These are phyloP conservation scores for Cladophialophora exuberans DNA, from an alignment of 2,329 filamentous ascomycete genomes.

Conservation along the genomic window DNA sequence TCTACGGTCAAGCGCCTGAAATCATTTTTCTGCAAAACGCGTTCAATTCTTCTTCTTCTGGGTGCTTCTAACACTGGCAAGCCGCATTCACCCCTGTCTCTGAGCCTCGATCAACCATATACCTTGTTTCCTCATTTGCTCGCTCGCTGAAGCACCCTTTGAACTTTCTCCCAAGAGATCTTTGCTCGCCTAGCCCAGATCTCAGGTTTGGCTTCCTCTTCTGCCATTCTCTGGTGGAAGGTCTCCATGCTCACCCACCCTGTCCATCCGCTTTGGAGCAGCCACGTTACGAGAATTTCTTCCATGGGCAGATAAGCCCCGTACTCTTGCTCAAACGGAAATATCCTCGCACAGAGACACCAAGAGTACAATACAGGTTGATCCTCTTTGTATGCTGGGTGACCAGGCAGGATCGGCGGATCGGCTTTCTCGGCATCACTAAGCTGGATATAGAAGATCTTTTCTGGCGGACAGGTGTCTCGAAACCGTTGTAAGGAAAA, in stretches of 20 bases:
- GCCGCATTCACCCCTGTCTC: no score
- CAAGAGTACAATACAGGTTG: slow-evolving; percentile 1
- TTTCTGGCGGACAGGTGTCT: slow-evolving; percentile 33
- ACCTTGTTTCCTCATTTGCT: no score
- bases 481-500: slow-evolving; percentile 35
- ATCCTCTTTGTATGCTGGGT: slow-evolving; percentile 35
- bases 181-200: slow-evolving; percentile 2
- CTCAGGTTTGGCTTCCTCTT: slow-evolving; percentile 12
- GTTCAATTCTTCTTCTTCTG: no score
- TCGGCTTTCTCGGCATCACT: slow-evolving; percentile 38
- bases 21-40: no score
- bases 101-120: no score
- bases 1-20: no score
- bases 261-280: slow-evolving; percentile 36
- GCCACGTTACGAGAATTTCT: slow-evolving; percentile 37
- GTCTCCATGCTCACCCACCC: slow-evolving; percentile 42
- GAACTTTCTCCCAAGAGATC: slow-evolving; percentile 5
- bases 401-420: slow-evolving; percentile 30
- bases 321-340: slow-evolving; percentile 36
- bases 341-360: slow-evolving; percentile 36
- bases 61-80: no score
- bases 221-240: slow-evolving; percentile 39
- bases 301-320: slow-evolving; percentile 29
- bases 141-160: no score
- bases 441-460: slow-evolving; percentile 42